Conservation (phyloP, 2,329 filamentous ascomycete genomes). For the Exophiala sp. region DNA sequence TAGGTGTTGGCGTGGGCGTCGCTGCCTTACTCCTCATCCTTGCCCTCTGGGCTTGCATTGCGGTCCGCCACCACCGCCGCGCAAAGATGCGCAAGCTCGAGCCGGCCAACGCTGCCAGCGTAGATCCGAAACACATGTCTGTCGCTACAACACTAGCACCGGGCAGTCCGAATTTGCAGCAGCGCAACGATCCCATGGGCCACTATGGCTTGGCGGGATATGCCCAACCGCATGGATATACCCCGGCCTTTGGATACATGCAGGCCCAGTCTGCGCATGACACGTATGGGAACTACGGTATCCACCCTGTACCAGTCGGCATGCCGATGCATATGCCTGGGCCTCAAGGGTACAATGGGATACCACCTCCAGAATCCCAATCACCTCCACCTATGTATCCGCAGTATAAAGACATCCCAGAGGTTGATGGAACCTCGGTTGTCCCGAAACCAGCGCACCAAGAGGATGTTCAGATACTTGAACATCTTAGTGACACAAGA, state of each 20-base stretch:
- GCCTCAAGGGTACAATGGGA: no score
- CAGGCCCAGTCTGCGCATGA: background rate
- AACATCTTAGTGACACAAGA: no score
- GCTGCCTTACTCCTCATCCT: slow-evolving; percentile 27
- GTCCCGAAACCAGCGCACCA: no score
- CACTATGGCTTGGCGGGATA: background rate
- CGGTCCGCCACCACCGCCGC: slow-evolving; percentile 10
- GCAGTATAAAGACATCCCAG: no score
- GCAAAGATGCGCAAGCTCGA: slow-evolving; percentile 11
- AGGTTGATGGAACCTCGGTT: no score
- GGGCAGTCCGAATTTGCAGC: slow-evolving; percentile 13
- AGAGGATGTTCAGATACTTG: no score
- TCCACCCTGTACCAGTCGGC: no score
- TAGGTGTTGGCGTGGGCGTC: slow-evolving; percentile 40
- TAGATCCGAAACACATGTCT: slow-evolving; percentile 14
- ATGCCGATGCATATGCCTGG: no score
- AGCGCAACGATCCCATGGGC: background rate
- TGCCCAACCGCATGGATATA: background rate
- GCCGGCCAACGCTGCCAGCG: slow-evolving; percentile 6
- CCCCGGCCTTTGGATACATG: background rate
- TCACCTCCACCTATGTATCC: no score
- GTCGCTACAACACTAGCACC: slow-evolving; percentile 9
- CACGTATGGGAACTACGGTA: no score
- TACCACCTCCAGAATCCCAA: no score
- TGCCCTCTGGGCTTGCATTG: slow-evolving; percentile 10